A percentile compares a stretch with the other conserved stretches of the same genome.
These are phyloP conservation scores for Ciborinia camelliae DNA, from an alignment of 2,329 filamentous ascomycete species.

Conservation along the genomic window DNA sequence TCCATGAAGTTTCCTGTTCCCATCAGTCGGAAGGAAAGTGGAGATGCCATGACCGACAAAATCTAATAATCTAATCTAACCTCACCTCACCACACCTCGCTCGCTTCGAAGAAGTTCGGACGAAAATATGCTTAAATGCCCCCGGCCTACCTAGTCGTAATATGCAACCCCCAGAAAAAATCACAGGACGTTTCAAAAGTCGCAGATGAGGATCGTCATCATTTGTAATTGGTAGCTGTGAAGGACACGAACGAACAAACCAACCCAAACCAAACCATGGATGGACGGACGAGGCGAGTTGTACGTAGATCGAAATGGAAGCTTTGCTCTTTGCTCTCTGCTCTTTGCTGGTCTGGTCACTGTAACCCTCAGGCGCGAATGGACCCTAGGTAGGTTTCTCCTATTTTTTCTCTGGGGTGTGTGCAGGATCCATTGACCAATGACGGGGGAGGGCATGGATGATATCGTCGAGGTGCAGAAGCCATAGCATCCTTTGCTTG, in stretches of 20 bases:
- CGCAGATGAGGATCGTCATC: constrained; percentile 7
- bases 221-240: background rate
- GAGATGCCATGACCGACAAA: background rate
- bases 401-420: background rate
- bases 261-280: no score
- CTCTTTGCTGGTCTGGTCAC: background rate
- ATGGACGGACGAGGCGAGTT: background rate
- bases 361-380: background rate
- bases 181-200: background rate
- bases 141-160: no score
- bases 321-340: background rate
- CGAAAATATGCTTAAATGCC: constrained; percentile 4
- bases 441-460: background rate
- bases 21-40: constrained; percentile 4
- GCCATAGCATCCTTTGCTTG: background rate
- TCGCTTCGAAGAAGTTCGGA: background rate
- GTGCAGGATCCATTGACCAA: background rate
- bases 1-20: background rate
- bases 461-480: background rate
- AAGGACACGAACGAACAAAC: no score
- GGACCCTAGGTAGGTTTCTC: background rate
- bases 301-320: no score
- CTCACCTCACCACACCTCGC: no score
- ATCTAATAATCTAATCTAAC: background rate
- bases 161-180: background rate